phyloP scores from a whole-genome alignment of 345 rosid genomes.

The Firmiana major region DNA sequence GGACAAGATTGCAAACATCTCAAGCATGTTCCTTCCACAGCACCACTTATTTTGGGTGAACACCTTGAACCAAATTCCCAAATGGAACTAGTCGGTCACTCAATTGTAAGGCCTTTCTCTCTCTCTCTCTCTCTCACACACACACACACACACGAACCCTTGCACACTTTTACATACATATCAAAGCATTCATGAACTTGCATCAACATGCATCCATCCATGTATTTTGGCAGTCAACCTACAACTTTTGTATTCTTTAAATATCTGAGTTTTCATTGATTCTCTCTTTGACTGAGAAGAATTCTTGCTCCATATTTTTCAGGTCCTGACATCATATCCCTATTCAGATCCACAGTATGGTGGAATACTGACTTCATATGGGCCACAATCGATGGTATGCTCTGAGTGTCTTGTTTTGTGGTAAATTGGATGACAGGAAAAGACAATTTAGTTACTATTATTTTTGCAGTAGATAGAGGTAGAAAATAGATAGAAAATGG shows the following conservation, averaged over 20 bases:
- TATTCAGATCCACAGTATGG: slow-evolving; percentile 47
- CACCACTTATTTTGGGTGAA: slow-evolving; percentile 26
- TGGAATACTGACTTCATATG: slow-evolving; percentile 40
- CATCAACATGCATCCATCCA: not conserved
- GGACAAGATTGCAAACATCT: slow-evolving; percentile 28
- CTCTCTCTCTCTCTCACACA: not conserved
- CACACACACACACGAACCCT: not conserved
- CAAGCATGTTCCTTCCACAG: slow-evolving; percentile 22
- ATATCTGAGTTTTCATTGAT: not conserved
- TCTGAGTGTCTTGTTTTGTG: not conserved
- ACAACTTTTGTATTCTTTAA: not conserved
- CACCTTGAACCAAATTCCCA: slow-evolving; percentile 42
- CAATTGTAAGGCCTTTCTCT: slow-evolving; percentile 43
- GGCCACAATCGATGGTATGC: slow-evolving; percentile 52
- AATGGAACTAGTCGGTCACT: slow-evolving; percentile 67
- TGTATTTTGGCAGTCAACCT: not conserved
- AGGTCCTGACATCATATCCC: slow-evolving; percentile 55
- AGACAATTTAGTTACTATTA: not conserved
- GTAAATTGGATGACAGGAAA: slow-evolving; percentile 6
- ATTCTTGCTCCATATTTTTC: slow-evolving; percentile 21
- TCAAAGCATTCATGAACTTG: not conserved
- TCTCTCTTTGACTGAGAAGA: not conserved
- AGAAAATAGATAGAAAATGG: not conserved
- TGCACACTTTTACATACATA: not conserved
- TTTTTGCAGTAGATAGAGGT: not conserved